Base-by-base conservation (phyloP, 805 yeast genomes). In the Myxozyma nipponensis region DNA sequence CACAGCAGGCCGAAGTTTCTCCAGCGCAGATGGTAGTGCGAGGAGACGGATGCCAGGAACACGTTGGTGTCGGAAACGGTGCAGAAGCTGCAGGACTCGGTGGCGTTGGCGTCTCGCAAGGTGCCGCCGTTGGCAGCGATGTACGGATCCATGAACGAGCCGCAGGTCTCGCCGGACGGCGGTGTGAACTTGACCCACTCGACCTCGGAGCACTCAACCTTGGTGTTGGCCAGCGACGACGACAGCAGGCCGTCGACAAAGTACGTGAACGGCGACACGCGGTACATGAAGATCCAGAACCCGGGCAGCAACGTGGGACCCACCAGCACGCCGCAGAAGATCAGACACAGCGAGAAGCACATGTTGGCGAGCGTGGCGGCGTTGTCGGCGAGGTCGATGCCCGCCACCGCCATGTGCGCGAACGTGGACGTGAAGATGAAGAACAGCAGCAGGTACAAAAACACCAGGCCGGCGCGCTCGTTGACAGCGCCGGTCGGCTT, bases 251-350 rank as follows among this genome's bases (percentile, higher is more conserved):
- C 73, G 54, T 78, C 81, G 50, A 84, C 72, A 63, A 83, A 77
- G 63, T 86, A 86, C 1, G 91, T 84, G 67, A 77, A 78, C 13
- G 75, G 93, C 28, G 86, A 82, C 18, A 73, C 75, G 59, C 84
- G 77, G 77, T 84, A 82, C 89, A 86, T 84, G 66, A 84, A 86
- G 39, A 78, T 79, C 95, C 95, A 86, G 72, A 86, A 86, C 1
- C 87, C 82, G 10, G 95, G 93, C 82, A 85, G 76, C 44, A 73
- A 66, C 2, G 56, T 36, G 3, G 70, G 70, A 10, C 79, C 76
- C 58, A 81, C 86, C 49, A 82, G 71, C 46, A 83, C 84, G 71
- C 89, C 87, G 66, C 86, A 77, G 72, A 85, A 84, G 18, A 81
- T 71, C 47, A 83, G 74, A 59, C 77, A 66, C 62, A 84, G 77